Percentiles rank a stretch among this genome's conserved stretches.
Evolutionary conservation across 352 stramenopile genomes (phyloP).

Genomic region (Phytophthora cactorum): DNA sequence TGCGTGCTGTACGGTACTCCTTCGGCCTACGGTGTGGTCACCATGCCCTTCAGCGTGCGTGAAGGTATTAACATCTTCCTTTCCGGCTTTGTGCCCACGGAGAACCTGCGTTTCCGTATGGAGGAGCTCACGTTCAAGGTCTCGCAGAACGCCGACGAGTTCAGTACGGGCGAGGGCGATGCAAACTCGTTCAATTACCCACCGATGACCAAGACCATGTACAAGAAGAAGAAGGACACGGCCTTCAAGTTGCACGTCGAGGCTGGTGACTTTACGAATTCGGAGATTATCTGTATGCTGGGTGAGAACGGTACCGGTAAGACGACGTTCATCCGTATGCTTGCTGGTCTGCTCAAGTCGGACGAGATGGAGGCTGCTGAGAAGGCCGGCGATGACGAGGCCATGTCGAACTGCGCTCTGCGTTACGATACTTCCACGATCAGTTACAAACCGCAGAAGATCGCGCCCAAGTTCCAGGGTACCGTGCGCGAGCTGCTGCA

Average conservation of each 20-base stretch:
- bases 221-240: constrained; percentile 93
- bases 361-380: constrained; percentile 95
- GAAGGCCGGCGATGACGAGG: constrained; percentile 66
- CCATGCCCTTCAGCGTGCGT: constrained; percentile 99
- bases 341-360: constrained; percentile 98
- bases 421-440: constrained; percentile 87
- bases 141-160: constrained; percentile 92
- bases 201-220: constrained; percentile 98
- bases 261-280: constrained; percentile 97
- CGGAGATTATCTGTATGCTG: constrained; percentile 99
- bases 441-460: constrained; percentile 99
- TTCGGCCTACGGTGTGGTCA: constrained; percentile 99
- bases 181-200: constrained; percentile 96
- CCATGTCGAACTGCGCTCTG: constrained; percentile 79
- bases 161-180: constrained; percentile 85
- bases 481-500: constrained; percentile 98
- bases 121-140: constrained; percentile 99
- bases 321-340: constrained; percentile 99
- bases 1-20: constrained; percentile 99
- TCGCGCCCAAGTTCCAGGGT: constrained; percentile 94
- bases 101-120: constrained; percentile 99
- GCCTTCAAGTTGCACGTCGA: constrained; percentile 99
- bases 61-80: constrained; percentile 99
- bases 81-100: constrained; percentile 98
- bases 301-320: constrained; percentile 99